Evolutionary conservation across 176 grass and related monocot species (phyloP).

Genomic region (Carex kokanica): DNA sequence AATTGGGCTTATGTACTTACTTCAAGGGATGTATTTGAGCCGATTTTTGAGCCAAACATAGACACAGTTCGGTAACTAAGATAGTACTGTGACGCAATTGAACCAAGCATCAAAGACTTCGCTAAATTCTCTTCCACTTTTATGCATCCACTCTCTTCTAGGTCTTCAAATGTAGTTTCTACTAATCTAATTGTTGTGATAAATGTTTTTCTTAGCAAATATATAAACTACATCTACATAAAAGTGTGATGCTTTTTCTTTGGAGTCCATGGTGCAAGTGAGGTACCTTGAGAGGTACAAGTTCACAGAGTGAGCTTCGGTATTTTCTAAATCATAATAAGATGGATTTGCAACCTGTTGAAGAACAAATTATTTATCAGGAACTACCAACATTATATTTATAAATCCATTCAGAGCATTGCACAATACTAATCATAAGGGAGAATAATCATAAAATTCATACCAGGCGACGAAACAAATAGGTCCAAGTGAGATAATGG

Average conservation of each 20-base stretch:
- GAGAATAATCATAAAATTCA: constrained; percentile 28
- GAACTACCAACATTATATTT: background rate
- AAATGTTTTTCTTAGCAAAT: constrained; percentile 25
- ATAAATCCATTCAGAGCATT: background rate
- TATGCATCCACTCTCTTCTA: constrained; percentile 97
- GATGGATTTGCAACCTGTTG: constrained; percentile 91
- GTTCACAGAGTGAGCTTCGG: constrained; percentile 67
- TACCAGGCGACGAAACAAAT: constrained; percentile 91
- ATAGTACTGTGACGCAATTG: constrained; percentile 96
- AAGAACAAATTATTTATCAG: constrained; percentile 2
- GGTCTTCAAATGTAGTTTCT: constrained; percentile 89
- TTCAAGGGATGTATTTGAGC: constrained; percentile 72
- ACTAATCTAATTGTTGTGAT: constrained; percentile 53
- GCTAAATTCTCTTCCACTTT: constrained; percentile 72
- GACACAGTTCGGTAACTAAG: constrained; percentile 94
- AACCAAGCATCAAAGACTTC: constrained; percentile 80
- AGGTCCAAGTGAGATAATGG: constrained; percentile 98
- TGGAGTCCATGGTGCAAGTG: background rate
- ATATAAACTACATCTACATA: constrained; percentile 5
- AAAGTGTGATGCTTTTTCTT: constrained; percentile 22
- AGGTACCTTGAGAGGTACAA: constrained; percentile 88
- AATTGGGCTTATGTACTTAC: constrained; percentile 41
- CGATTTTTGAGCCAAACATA: constrained; percentile 96
- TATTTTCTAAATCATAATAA: constrained; percentile 90
- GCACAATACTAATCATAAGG: background rate